Conservation (phyloP, 148 eudicot genomes). For the Spergularia marina region DNA sequence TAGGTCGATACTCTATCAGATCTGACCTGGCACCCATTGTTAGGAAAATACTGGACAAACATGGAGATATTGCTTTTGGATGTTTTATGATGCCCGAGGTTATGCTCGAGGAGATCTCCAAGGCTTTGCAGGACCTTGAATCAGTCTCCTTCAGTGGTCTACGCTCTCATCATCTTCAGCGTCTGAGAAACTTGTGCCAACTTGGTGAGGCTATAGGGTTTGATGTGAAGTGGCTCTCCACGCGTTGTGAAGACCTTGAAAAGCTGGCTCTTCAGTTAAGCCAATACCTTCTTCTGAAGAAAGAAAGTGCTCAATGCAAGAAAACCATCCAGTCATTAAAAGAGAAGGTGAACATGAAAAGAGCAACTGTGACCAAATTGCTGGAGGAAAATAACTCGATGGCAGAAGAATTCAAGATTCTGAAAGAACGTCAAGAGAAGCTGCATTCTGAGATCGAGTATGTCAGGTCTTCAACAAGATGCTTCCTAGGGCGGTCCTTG, state of each 20-base stretch:
- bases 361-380: background rate
- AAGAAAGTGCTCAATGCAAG: background rate
- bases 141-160: constrained; percentile 13
- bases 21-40: constrained; percentile 22
- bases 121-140: constrained; percentile 15
- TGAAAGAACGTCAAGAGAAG: background rate
- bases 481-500: constrained; percentile 9
- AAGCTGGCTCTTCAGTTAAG: constrained; percentile 8
- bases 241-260: constrained; percentile 19
- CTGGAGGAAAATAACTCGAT: constrained; percentile 3
- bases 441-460: constrained; percentile 1
- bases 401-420: constrained; percentile 3
- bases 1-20: constrained; percentile 17
- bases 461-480: background rate
- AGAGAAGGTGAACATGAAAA: constrained; percentile 2
- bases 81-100: constrained; percentile 12
- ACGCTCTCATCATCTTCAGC: constrained; percentile 4
- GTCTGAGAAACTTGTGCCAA: constrained; percentile 9
- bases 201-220: constrained; percentile 16
- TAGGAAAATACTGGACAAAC: constrained; percentile 1
- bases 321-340: background rate
- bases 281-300: constrained; percentile 11
- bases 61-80: constrained; percentile 16
- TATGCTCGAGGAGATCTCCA: constrained; percentile 11
- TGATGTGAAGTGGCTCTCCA: constrained; percentile 20